A percentile compares a stretch with the other conserved stretches of the same genome.
phyloP scores from a whole-genome alignment of 257 asterid genomes.

The Hygrophila difformis region DNA sequence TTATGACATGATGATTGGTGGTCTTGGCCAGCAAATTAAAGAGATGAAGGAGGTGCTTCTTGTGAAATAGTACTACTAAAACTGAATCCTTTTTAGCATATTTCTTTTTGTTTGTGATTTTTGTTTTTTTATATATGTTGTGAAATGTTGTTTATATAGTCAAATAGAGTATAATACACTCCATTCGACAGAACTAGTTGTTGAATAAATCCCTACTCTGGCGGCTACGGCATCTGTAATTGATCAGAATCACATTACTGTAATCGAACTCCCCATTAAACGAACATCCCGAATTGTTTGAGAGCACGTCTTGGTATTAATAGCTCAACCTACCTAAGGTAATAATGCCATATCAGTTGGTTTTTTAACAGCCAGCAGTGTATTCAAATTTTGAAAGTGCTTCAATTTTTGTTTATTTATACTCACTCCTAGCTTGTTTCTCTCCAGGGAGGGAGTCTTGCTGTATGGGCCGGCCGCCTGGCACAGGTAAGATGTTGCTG shows the following conservation, averaged over 20 bases:
- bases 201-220: no score
- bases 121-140: no score
- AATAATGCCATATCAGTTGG: neutral
- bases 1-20: slow-evolving; percentile 94
- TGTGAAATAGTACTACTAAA: no score
- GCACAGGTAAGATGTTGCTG: slow-evolving; percentile 47
- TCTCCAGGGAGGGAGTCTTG: slow-evolving; percentile 49
- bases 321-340: slow-evolving; percentile 77
- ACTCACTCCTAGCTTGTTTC: no score
- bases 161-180: no score
- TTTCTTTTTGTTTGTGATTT: slow-evolving; percentile 8
- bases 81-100: slow-evolving; percentile 1
- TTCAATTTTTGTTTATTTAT: no score
- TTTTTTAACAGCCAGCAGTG: no score
- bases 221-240: no score
- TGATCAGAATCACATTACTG: no score
- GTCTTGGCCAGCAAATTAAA: slow-evolving; percentile 87
- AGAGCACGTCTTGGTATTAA: slow-evolving; percentile 53
- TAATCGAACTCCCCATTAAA: slow-evolving; percentile 55
- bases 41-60: slow-evolving; percentile 97
- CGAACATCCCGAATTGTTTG: slow-evolving; percentile 51
- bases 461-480: slow-evolving; percentile 58
- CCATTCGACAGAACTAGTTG: no score
- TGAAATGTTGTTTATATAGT: no score
- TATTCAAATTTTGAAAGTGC: no score